A percentile compares a stretch with the other conserved stretches of the same genome.
Evolutionary conservation across 1,284 basidiomycete species (phyloP).

Genomic region (Coniferiporia sulphurascens): DNA sequence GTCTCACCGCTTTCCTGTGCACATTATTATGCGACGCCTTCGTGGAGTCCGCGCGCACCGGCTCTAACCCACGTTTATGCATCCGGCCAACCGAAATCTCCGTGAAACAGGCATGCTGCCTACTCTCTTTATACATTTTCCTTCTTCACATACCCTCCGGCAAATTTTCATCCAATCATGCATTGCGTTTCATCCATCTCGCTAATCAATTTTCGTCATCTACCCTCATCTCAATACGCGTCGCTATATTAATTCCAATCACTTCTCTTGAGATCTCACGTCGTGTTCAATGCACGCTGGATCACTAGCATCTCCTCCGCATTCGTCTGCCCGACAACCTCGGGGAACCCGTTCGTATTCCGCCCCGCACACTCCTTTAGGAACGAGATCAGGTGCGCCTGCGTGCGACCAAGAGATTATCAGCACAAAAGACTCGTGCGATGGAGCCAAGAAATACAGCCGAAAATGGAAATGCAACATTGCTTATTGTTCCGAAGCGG

Average conservation of each 20-base stretch:
- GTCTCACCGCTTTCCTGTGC: too few relatives aligned
- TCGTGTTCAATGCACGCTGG: conserved; percentile 41
- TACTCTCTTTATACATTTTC: too few relatives aligned
- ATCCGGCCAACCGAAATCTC: too few relatives aligned
- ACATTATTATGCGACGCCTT: too few relatives aligned
- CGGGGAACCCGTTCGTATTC: conserved; percentile 64
- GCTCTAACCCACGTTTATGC: too few relatives aligned
- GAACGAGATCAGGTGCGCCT: conserved; percentile 68
- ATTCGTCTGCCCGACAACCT: conserved; percentile 58
- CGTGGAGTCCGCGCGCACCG: too few relatives aligned
- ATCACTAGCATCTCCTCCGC: conserved; percentile 69
- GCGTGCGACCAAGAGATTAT: conserved; percentile 3
- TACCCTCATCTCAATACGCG: background rate
- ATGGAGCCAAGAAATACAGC: conserved; percentile 7
- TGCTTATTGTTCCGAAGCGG: background rate
- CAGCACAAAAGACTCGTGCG: conserved; percentile 24
- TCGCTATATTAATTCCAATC: background rate
- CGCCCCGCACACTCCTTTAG: conserved; percentile 63
- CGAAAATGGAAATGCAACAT: background rate
- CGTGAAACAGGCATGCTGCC: too few relatives aligned
- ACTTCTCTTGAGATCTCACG: background rate
- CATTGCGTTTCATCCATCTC: background rate
- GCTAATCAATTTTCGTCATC: background rate
- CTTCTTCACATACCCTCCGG: background rate
- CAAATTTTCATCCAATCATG: background rate